Percentiles rank a stretch among this genome's conserved stretches.
These are phyloP conservation scores for Tilletia indica DNA, from an alignment of 1,284 basidiomycete species.

Conservation along the genomic window DNA sequence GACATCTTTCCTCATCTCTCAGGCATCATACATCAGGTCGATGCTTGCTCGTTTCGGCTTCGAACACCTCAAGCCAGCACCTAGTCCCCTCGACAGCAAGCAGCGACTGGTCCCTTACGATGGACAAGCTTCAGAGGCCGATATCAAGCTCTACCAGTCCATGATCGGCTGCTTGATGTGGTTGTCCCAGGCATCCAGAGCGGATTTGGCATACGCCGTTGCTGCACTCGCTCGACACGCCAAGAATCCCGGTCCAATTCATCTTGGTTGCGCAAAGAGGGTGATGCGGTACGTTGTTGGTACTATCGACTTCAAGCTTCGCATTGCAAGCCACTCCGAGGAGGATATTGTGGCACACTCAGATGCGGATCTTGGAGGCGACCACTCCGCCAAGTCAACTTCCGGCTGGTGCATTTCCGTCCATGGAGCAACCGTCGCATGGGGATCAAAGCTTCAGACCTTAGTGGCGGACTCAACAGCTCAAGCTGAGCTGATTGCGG, in stretches of 20 bases:
- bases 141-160: not conserved
- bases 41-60: not conserved
- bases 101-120: conserved; percentile 8
- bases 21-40: not conserved
- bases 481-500: not conserved
- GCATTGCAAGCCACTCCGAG: not conserved
- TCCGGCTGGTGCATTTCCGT: conserved; percentile 3
- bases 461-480: not conserved
- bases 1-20: not conserved
- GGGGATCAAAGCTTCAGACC: conserved; percentile 5
- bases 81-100: not conserved
- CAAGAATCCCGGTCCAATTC: conserved; percentile 1
- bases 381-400: not conserved
- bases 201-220: conserved; percentile 2
- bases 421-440: conserved; percentile 11
- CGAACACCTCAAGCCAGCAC: not conserved
- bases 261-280: not conserved
- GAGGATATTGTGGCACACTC: not conserved
- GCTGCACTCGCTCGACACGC: not conserved
- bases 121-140: not conserved
- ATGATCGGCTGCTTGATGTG: conserved; percentile 11
- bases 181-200: not conserved
- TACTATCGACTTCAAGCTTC: not conserved
- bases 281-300: conserved; percentile 6
- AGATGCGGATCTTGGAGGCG: conserved; percentile 8